Evolutionary conservation across 2,329 filamentous ascomycete species (phyloP), one percentile per base, ranked within the genome.

Genomic region (Dothideomycetes sp.): DNA sequence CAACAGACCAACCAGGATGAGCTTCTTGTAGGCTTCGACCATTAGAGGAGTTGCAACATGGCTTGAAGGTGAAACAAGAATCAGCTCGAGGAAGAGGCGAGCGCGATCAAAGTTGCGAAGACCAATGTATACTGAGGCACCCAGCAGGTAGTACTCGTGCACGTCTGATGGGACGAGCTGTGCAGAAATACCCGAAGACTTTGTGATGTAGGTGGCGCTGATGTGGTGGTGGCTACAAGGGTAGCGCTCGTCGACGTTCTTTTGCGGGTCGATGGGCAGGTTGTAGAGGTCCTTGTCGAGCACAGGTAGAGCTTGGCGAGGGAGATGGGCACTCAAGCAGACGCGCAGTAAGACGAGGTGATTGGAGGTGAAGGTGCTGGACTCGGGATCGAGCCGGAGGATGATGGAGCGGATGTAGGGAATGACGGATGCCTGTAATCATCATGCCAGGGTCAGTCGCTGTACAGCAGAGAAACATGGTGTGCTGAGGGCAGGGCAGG

Each of bases 11-110:
- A 87, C 72, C 12, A 98, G 65, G 7, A 93, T 58, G 83, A 86
- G 95, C 61, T 89, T 93, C 64, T 89, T 93, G 68, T 94, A 89
- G 5, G 85, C 84, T 49, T 94, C 86, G 4, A 83, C 69, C 82
- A 91, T 91, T 13, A 53, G 45, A 57, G 78, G 80, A 59, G 81
- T 89, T 10, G 77, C 69, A 24, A 76, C 70, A 22, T 70, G 66
- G 15, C 78, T 79, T 0, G 71, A 68, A 1, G 87, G 84, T 43
- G 80, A 78, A 3, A 79, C 74, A 24, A 94, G 55, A 28, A 69
- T 58, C 39, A 63, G 59, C 49, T 71, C 68, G 23, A 71, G 54
- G 44, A 69, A 65, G 10, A 66, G 53, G 24, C 59, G 57, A n/a
- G 68, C 66, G 38, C 67, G 60, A 32, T 53, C 56, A 47, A 58